phyloP scores from a whole-genome alignment of 441 rosid species.

The Euphorbia celastroides region DNA sequence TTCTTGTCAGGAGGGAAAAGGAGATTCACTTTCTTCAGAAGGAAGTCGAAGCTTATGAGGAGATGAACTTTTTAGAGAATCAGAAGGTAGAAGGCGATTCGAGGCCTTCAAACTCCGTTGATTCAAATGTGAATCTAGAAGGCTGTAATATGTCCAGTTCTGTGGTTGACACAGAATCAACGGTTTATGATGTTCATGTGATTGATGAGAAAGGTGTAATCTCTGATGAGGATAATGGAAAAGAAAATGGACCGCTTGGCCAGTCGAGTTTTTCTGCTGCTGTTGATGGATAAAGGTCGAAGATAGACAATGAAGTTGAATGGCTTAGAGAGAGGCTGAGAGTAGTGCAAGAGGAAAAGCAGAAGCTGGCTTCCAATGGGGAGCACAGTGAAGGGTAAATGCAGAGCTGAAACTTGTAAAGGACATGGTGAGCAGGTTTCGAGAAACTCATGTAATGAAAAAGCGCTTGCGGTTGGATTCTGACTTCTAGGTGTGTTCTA shows the following conservation, averaged over 20 bases:
- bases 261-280: conserved; percentile 56
- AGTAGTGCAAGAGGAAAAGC: conserved; percentile 53
- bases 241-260: conserved; percentile 17
- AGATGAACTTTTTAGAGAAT: conserved; percentile 34
- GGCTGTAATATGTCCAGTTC: conserved; percentile 16
- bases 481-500: conserved; percentile 31
- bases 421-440: conserved; percentile 35
- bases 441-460: conserved; percentile 30
- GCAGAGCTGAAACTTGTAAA: conserved; percentile 38
- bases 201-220: conserved; percentile 31
- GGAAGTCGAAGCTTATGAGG: conserved; percentile 59
- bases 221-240: conserved; percentile 16
- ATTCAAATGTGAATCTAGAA: conserved; percentile 21
- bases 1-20: conserved; percentile 66
- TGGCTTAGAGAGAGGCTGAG: conserved; percentile 62
- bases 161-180: conserved; percentile 32
- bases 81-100: conserved; percentile 29
- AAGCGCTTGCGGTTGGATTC: conserved; percentile 25
- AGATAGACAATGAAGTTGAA: conserved; percentile 65
- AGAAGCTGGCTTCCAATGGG: conserved; percentile 33
- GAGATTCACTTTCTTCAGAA: conserved; percentile 75
- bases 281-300: conserved; percentile 49
- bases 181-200: conserved; percentile 53
- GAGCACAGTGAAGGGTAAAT: conserved; percentile 29
- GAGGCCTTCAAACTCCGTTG: conserved; percentile 13